phyloP scores from a whole-genome alignment of 148 eudicot species.

The Chenopodium berlandieri region DNA sequence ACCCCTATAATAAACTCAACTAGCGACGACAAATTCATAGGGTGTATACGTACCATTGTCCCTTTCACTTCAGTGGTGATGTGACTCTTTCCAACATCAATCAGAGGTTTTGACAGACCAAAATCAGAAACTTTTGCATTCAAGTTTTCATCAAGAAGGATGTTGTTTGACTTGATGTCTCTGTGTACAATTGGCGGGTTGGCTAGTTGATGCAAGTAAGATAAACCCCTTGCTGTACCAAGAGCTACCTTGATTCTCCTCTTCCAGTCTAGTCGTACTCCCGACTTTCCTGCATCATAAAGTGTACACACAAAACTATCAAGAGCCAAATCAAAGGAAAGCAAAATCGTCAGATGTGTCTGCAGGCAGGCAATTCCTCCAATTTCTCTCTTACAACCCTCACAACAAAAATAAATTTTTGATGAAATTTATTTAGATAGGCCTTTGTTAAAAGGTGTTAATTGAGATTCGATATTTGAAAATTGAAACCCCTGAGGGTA shows the following conservation, averaged over 20 bases:
- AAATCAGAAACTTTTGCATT: constrained; percentile 91
- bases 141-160: constrained; percentile 74
- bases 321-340: no score
- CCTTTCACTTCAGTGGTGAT: constrained; percentile 93
- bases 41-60: constrained; percentile 52
- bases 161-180: constrained; percentile 82
- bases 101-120: constrained; percentile 73
- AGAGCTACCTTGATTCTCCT: constrained; percentile 70
- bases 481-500: no score
- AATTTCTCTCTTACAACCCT: no score
- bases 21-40: background rate
- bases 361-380: no score
- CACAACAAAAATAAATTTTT: no score
- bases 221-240: constrained; percentile 84
- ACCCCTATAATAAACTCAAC: background rate
- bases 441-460: no score
- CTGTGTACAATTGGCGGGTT: constrained; percentile 86
- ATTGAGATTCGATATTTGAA: no score
- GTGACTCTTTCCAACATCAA: constrained; percentile 69
- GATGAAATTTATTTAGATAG: no score
- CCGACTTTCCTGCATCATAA: constrained; percentile 56
- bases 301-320: no score
- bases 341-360: no score
- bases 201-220: constrained; percentile 88
- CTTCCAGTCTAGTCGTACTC: constrained; percentile 81